Base-by-base conservation (phyloP, 148 eudicot genomes). In the Fagopyrum esculentum region DNA sequence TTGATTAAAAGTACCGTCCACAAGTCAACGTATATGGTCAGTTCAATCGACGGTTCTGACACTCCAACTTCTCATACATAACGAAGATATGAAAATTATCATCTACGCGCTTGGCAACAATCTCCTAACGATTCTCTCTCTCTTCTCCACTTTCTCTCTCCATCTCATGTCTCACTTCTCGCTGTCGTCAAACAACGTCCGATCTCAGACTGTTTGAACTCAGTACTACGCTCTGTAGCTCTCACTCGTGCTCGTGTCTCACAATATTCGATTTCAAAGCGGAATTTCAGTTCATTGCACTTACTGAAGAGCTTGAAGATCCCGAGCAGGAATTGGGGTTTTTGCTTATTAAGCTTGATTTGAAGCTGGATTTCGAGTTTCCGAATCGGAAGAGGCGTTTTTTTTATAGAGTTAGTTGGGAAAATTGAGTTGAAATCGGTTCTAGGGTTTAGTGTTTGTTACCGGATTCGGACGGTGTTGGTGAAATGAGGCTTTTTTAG, bases 391-490 rank as follows among this genome's bases (percentile, higher is more conserved):
- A 26, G 7, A 26, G 54, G 74, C 45, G 64, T 35, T 2, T 17
- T 57, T 57, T 3, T 16, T 6, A 2, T 9, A 45, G 46, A 45
- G 46, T 47, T 63, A 43, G 29, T 51, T 7, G 22, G 56, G 74
- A 49, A 47, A 13, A 17, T 16, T 63, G 9, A 47, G 60, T 63
- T 51, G 56, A 35, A 78, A 81, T 35, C 40, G 40, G 2, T 35
- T 71, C 74, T 71, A 66, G 80, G 79, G 78, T 81, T 55, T 16
- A 9, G 59, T 74, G 74, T 7, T 48, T 64, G 73, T 76, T 22
- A 3, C 12, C 49, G 29, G 29, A 49, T 70, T 45, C 7, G 50
- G 52, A 45, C 45, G n/a, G 73, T 17, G 30, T 12, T 45, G 6
- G 4, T 45, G 35, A n/a, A 50, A 46, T 64, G 46, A 52, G 55